Evolutionary conservation across 2,329 filamentous ascomycete genomes (phyloP), one percentile per base, ranked within the genome.

Genomic region (Aspergillus sp.): DNA sequence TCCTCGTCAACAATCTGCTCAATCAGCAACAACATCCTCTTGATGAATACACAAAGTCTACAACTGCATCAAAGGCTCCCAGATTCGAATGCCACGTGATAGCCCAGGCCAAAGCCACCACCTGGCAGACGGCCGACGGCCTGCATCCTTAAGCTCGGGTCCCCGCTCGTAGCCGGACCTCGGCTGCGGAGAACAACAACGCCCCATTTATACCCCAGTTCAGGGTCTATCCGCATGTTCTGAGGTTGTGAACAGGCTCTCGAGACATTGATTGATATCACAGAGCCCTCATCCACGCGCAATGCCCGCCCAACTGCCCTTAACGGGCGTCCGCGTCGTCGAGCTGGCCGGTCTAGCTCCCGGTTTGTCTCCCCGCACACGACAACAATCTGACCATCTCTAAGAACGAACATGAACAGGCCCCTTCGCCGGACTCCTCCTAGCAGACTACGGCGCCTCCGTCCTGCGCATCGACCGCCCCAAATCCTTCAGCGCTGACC

Each of bases 361-460:
- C 67, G 87, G 87, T 87, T 74, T 23, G 74, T 62, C 34, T 50
- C 6, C n/a, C 34, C 41, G 15, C 34, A 51, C 15, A 11, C 25
- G 34, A 25, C 30, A 17, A 9, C 23, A 59, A 19, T 13, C 9
- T 22, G n/a, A 5, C 46, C 41, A 38, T 23, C 15, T 17, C 46
- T 43, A 9, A 31, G 19, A 34, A 34, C n/a, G 4, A 28, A 28
- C 25, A 4, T 28, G 25, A 23, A 8, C 66, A 93, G 93, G 90
- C 28, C 93, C 93, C 48, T 97, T 95, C 76, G 90, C 92, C 54
- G 93, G 93, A 70, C 86, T 97, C 72, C 86, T 97, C 54, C 89
- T 97, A 64, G 89, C 93, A 69, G 93, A 97, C 79, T 92, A 92
- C 67, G 94, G 94, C 71, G 94, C 94, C 57, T 87, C 87, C 6